A percentile compares a stretch with the other conserved stretches of the same genome.
Evolutionary conservation across 2,329 filamentous ascomycete genomes (phyloP).

Genomic region (Botrytis pseudocinerea): DNA sequence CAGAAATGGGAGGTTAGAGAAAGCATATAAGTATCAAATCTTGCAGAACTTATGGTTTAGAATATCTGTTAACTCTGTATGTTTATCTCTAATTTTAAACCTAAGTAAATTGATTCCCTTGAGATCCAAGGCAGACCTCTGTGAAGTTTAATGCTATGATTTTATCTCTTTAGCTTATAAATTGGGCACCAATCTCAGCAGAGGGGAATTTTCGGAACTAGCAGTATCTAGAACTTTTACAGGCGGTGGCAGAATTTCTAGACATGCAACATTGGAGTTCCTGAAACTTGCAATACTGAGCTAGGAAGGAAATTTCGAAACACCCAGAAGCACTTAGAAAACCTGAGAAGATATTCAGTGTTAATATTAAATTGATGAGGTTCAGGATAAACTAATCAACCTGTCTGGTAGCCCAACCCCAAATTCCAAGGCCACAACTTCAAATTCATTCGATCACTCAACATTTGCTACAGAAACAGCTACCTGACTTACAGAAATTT

Average conservation of each 20-base stretch:
- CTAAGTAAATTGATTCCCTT: accelerated
- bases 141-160: not conserved
- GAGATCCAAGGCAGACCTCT: not conserved
- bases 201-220: not conserved
- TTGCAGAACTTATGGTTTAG: not conserved
- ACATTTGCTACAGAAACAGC: not conserved
- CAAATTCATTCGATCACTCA: not conserved
- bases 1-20: not conserved
- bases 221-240: not conserved
- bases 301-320: not conserved
- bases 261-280: not conserved
- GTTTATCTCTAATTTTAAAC: not conserved
- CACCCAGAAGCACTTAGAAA: not conserved
- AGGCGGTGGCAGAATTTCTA: not conserved
- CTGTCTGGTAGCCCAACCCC: not conserved
- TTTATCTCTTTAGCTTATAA: not conserved
- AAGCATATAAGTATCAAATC: not conserved
- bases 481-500: accelerated
- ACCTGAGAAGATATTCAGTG: not conserved
- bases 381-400: not conserved
- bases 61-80: not conserved
- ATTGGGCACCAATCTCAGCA: not conserved
- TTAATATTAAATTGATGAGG: not conserved
- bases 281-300: not conserved
- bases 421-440: not conserved